Base-by-base conservation (phyloP, 1,284 basidiomycete genomes). In the Agaricales sp. region DNA sequence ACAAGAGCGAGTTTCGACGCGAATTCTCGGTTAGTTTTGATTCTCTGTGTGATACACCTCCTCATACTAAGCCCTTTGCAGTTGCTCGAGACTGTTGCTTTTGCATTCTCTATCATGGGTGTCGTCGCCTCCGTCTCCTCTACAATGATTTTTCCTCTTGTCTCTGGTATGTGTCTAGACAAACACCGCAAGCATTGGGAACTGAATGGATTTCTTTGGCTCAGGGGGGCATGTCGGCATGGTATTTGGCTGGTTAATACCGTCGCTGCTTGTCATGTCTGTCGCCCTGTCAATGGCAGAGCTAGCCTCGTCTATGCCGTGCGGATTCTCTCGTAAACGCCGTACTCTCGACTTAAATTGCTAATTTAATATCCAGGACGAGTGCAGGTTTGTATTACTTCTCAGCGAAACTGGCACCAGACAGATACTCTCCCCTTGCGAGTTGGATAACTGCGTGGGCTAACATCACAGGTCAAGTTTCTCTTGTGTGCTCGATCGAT, bases 231-330 rank as follows among this genome's bases (percentile, higher is more conserved):
- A 87, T 60, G 78, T 84, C 21, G 83, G 84, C 18, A 79, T 87
- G 73, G 74, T 86, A 4, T 87, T 81, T 66, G 85, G 85, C 19
- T 88, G 84, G 85, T 63, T 85, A 18, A 80, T 87, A 51, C 85
- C 84, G 2, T 75, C 69, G 53, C 66, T 82, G 47, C 85, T 87
- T 54, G 83, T 88, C 35, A 68, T 79, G 64, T 68, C 73, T 3
- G 69, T 86, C 16, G 82, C 83, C 2, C 67, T 77, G 8, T 79
- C 75, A n/a, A 75, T 87, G 68, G 84, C 84, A 3, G 84, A 87
- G 58, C 58, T 88, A 20, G 71, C 79, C 2, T 84, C 82, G 3
- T 75, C 83, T 2, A 87, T 87, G 84, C 84, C 84, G 77, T 86
- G 61, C 59, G 78, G 71, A 11, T 14, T 3, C 47, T 47, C 19